Evolutionary conservation across 495 filamentous ascomycete species (phyloP).

Genomic region (Astrothelium subdiscretum): DNA sequence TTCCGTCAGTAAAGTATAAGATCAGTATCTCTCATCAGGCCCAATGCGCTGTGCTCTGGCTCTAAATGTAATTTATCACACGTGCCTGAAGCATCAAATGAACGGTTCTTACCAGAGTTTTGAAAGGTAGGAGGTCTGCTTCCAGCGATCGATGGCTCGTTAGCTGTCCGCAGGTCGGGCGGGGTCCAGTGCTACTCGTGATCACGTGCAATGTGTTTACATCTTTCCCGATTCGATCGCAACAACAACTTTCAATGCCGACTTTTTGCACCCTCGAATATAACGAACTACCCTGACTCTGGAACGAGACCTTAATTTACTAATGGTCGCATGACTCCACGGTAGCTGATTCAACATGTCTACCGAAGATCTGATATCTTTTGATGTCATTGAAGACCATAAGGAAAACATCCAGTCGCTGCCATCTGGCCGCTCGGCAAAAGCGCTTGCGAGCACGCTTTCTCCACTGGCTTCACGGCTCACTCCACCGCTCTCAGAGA

Average conservation of each 20-base stretch:
- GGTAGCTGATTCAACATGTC: slow-evolving; percentile 7
- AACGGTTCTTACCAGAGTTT: too few relatives aligned
- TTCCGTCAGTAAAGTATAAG: too few relatives aligned
- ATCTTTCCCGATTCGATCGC: not conserved
- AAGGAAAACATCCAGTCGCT: slow-evolving; percentile 97
- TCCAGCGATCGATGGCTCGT: too few relatives aligned
- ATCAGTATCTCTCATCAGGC: too few relatives aligned
- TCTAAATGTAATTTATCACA: too few relatives aligned
- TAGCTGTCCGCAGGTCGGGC: too few relatives aligned
- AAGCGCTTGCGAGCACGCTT: slow-evolving; percentile 75
- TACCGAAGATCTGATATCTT: slow-evolving; percentile 60
- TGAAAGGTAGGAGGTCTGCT: too few relatives aligned
- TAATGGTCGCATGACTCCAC: not conserved
- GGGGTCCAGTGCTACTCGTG: not conserved
- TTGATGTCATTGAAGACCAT: slow-evolving; percentile 89
- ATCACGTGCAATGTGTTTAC: not conserved
- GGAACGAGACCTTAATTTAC: not conserved
- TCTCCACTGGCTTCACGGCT: slow-evolving; percentile 48
- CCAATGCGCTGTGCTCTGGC: too few relatives aligned
- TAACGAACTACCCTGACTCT: not conserved
- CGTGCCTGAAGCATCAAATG: too few relatives aligned
- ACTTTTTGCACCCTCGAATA: not conserved
- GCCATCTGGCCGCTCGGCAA: slow-evolving; percentile 80
- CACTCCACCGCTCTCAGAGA: slow-evolving; percentile 41
- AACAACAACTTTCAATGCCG: not conserved